Evolutionary conservation across 2,329 filamentous ascomycete genomes (phyloP), one percentile per base, ranked within the genome.

Genomic region (Ceratocystis huliohia): DNA sequence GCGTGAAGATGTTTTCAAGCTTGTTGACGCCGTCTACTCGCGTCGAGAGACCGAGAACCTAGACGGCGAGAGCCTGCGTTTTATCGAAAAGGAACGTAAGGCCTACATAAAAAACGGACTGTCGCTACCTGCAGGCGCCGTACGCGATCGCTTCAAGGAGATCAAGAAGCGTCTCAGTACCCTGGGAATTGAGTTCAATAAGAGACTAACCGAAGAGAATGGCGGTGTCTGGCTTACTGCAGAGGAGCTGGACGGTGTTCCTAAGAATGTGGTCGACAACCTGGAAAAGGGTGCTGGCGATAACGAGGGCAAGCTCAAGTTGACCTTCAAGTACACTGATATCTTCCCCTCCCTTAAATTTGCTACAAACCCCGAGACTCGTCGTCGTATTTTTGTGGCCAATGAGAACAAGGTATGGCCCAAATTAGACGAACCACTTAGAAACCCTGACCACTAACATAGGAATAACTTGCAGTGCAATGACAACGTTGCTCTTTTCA

Each of bases 271-370:
- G 6, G 71, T 91, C 10, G 80, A 82, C 25, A 78, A 78, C 1
- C 77, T 92, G 66, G 85, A 89, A 74, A 88, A 89, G 76, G 89
- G 89, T 41, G 84, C 84, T 5, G 82, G 81, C 2, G 85, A 86
- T 69, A 87, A 88, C 68, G 87, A 89, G 73, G 86, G 88, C 70
- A 88, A 89, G 73, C 78, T 90, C 71, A 87, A 84, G 75, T 78
- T 93, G 50, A 86, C 84, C 5, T 93, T 92, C 81, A 93, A 93
- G 77, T 93, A 93, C 74, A 88, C 88, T 1, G 88, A 92, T 73
- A 80, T 90, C 46, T 88, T 91, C 76, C 89, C 89, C 0, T 82
- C 87, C 0, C 79, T 90, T 70, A 93, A 91, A 78, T 91, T 91
- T 73, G 88, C 87, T 57, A 82, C 83, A 72, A 83, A 88, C 71